A percentile compares a stretch with the other conserved stretches of the same genome.
phyloP scores from a whole-genome alignment of 1,139 yeast species.

The Candida sp. region DNA sequence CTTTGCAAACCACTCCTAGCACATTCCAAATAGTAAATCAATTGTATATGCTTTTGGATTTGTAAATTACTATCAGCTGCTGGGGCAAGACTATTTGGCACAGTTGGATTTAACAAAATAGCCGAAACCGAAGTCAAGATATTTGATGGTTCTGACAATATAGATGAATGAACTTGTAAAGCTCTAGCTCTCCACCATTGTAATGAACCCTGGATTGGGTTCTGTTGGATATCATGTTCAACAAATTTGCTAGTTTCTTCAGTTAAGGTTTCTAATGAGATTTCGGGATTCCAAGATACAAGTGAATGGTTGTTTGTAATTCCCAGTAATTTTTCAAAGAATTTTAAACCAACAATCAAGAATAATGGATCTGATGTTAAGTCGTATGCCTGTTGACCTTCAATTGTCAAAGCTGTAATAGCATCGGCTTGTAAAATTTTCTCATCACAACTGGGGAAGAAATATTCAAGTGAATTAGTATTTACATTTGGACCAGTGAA shows the following conservation, averaged over 20 bases:
- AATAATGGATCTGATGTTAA: slow-evolving; percentile 53
- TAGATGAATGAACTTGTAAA: slow-evolving; percentile 57
- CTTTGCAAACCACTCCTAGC: slow-evolving; percentile 63
- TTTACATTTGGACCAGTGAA: slow-evolving; percentile 78
- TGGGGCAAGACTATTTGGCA: slow-evolving; percentile 28
- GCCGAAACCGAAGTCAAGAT: slow-evolving; percentile 40
- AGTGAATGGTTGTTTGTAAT: slow-evolving; percentile 27
- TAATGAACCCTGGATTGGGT: slow-evolving; percentile 42
- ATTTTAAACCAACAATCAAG: slow-evolving; percentile 42
- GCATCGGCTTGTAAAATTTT: slow-evolving; percentile 27
- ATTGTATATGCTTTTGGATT: slow-evolving; percentile 34
- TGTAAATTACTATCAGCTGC: slow-evolving; percentile 12
- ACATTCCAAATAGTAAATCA: slow-evolving; percentile 59
- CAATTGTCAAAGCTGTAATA: slow-evolving; percentile 41
- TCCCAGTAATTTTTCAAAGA: slow-evolving; percentile 49
- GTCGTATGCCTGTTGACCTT: slow-evolving; percentile 66
- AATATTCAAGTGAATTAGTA: slow-evolving; percentile 27
- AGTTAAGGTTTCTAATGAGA: slow-evolving; percentile 19
- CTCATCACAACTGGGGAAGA: slow-evolving; percentile 28
- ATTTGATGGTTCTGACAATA: slow-evolving; percentile 57
- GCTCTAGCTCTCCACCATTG: slow-evolving; percentile 77
- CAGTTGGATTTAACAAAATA: slow-evolving; percentile 29
- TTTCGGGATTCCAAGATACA: slow-evolving; percentile 8
- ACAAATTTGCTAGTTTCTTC: slow-evolving; percentile 14
- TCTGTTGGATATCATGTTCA: slow-evolving; percentile 5